Conservation (phyloP, 805 yeast species). For the Starmerella lactis-condensi region DNA sequence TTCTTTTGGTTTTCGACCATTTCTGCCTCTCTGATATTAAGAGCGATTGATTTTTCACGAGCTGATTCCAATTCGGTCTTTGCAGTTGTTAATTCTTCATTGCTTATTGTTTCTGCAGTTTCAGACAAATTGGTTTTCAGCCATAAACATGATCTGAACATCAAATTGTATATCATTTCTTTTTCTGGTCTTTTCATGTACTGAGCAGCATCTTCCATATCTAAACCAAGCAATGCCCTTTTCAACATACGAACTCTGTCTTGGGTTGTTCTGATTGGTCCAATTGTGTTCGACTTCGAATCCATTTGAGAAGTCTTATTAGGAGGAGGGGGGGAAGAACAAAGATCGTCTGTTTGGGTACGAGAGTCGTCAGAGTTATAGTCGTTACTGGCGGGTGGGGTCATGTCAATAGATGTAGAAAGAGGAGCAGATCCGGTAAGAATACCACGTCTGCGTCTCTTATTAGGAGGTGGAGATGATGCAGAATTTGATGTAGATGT, state of each 20-base stretch:
- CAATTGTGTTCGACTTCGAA: not conserved
- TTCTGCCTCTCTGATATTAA: too few relatives aligned
- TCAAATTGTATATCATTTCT: constrained; percentile 12
- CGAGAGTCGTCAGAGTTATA: not conserved
- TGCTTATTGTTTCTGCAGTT: too few relatives aligned
- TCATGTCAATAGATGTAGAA: constrained; percentile 1
- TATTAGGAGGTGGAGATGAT: constrained; percentile 3
- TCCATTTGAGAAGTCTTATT: not conserved
- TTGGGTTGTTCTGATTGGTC: constrained; percentile 4
- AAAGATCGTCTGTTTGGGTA: not conserved
- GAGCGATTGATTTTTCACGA: too few relatives aligned
- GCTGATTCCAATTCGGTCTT: too few relatives aligned
- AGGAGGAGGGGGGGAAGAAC: constrained; percentile 1
- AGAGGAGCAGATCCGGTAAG: constrained; percentile 9
- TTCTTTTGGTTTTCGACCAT: too few relatives aligned
- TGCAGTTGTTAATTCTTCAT: too few relatives aligned
- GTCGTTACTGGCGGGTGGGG: constrained; percentile 11
- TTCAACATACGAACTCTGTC: constrained; percentile 13
- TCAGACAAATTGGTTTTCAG: constrained; percentile 10
- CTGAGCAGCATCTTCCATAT: constrained; percentile 11
- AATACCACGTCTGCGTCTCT: constrained; percentile 7
- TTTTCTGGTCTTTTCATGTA: constrained; percentile 13
- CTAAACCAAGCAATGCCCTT: constrained; percentile 12
- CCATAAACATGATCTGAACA: constrained; percentile 11
- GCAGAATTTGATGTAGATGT: not conserved